phyloP scores from a whole-genome alignment of 2,329 filamentous ascomycete genomes.

The Alternaria ventricosa region DNA sequence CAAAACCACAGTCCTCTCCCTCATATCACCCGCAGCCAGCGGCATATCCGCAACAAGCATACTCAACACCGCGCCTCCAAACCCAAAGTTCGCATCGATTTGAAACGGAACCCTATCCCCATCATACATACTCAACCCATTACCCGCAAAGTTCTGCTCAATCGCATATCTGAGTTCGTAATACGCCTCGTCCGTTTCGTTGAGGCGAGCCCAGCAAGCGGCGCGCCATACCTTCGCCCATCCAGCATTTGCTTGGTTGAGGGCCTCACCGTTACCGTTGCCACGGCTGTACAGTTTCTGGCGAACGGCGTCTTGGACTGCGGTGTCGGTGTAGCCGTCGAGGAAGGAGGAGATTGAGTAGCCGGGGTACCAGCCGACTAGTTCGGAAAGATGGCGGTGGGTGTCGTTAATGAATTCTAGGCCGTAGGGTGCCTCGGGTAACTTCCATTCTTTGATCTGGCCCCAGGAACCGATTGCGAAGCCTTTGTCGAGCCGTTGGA shows the following conservation, averaged over 20 bases:
- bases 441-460: conserved; percentile 61
- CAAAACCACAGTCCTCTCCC: conserved; percentile 50
- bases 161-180: conserved; percentile 58
- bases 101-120: conserved; percentile 59
- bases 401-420: conserved; percentile 53
- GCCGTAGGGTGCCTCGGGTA: conserved; percentile 45
- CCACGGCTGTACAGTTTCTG: conserved; percentile 58
- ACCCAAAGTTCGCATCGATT: conserved; percentile 67
- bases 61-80: conserved; percentile 59
- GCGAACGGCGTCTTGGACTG: conserved; percentile 54
- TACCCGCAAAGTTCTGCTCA: conserved; percentile 58
- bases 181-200: conserved; percentile 59
- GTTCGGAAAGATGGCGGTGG: conserved; percentile 63
- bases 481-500: conserved; percentile 59
- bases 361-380: conserved; percentile 64
- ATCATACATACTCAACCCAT: conserved; percentile 61
- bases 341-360: conserved; percentile 54
- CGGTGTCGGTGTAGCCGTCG: conserved; percentile 53
- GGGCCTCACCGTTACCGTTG: conserved; percentile 51
- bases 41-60: conserved; percentile 61
- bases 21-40: conserved; percentile 29
- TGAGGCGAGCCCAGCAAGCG: conserved; percentile 63
- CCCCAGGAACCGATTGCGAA: conserved; percentile 55
- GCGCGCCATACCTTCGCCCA: conserved; percentile 67
- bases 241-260: conserved; percentile 57